phyloP scores from a whole-genome alignment of 2,329 filamentous ascomycete species.

The Drechslerella stenobrocha region DNA sequence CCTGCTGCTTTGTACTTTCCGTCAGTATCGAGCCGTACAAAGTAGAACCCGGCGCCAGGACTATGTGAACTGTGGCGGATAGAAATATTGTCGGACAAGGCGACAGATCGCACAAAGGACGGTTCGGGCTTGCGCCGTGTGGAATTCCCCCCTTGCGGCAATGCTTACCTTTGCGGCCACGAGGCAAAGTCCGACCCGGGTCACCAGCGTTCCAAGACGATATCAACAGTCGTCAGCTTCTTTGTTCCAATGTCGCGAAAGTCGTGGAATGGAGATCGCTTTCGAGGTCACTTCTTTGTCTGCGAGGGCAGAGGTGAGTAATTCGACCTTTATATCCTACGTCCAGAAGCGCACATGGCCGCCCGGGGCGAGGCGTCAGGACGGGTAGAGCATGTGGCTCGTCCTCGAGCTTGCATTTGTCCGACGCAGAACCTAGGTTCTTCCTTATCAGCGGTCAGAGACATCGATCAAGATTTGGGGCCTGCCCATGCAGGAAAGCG shows the following conservation, averaged over 20 bases:
- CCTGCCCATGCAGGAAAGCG: not conserved
- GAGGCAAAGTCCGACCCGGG: too few species aligned
- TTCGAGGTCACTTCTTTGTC: too few species aligned
- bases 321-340: conserved; percentile 17
- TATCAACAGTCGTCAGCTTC: too few species aligned
- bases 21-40: too few species aligned
- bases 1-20: too few species aligned
- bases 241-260: too few species aligned
- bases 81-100: not conserved
- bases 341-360: not conserved
- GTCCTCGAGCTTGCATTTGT: conserved; percentile 45
- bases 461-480: not conserved
- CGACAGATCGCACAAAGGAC: not conserved
- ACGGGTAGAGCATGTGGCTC: conserved; percentile 27
- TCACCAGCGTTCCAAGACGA: too few species aligned
- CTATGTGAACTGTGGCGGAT: not conserved
- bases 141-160: not conserved
- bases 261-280: too few species aligned
- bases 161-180: not conserved
- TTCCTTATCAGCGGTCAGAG: not conserved
- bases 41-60: too few species aligned
- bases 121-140: not conserved
- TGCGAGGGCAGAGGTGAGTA: too few species aligned
- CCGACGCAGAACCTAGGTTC: conserved; percentile 12
- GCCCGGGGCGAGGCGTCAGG: too few species aligned